Base-by-base conservation (phyloP, 192 early-diverging fungal species). In the Mortierella alpina region DNA sequence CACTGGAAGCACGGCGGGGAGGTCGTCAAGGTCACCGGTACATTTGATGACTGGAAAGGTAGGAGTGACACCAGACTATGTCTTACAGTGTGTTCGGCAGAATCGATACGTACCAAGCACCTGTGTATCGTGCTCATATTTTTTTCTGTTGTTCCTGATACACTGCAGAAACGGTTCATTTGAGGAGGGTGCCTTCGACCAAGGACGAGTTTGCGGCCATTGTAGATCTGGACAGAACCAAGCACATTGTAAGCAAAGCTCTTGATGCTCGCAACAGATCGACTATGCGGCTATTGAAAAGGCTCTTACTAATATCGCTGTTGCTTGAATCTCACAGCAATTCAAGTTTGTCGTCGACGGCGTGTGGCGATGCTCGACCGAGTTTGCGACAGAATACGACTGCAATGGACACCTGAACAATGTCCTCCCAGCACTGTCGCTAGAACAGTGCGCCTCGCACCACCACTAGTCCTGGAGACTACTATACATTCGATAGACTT, bases 301-400 rank as follows among this genome's bases (percentile, higher is more conserved):
- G 12, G 39, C 59, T 49, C 9, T 31, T 59, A 20, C 6, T 48
- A 6, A 4, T 60, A 1, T 42, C 20, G 45, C 7, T 15, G 8
- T 22, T 9, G 22, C 9, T 46, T 6, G 41, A 5, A 23, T 57
- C 53, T 47, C 11, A 40, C 63, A 66, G 72, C 64, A 74, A 57
- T 84, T 82, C 69, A 84, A 84, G 18, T 84, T 84, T 41, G 61
- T 84, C 4, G 78, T 84, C 1, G 83, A 84, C 73, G 83, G 83
- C 9, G 78, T 68, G 14, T 84, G 83, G 83, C 54, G 64, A 13
- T 84, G 80, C 68, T 81, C 83, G 4, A 55, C 65, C 47, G 79
- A 84, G 51, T 82, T 82, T 66, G 59, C 64, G 40, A 72, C 74
- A 48, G 61, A 69, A 7, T 54, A 57, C 45, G 83, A 84, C 53